Percentiles rank a stretch among this genome's conserved stretches.
Conservation (phyloP, 805 yeast genomes). For the Schwanniomyces polymorphus region DNA sequence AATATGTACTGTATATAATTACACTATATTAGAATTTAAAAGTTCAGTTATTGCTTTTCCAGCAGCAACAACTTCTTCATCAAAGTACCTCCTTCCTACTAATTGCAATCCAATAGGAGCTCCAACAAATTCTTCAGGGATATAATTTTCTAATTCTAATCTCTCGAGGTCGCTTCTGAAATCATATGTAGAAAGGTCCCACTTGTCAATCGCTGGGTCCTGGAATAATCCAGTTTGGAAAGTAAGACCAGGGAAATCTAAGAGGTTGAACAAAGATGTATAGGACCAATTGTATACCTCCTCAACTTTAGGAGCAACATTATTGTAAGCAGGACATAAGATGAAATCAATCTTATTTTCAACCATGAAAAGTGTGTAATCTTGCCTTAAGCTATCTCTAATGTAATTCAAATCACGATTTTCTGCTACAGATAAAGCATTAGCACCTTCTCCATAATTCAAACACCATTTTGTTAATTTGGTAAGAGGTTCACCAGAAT, state of each 20-base stretch:
- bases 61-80: constrained; percentile 56
- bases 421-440: constrained; percentile 45
- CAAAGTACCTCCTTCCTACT: constrained; percentile 53
- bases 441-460: constrained; percentile 59
- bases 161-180: constrained; percentile 49
- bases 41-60: constrained; percentile 40
- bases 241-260: constrained; percentile 68
- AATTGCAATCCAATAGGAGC: constrained; percentile 60
- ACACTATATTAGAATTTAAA: constrained; percentile 18
- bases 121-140: constrained; percentile 46
- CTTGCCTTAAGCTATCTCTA: constrained; percentile 60
- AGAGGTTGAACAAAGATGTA: constrained; percentile 69
- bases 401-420: constrained; percentile 53
- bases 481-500: constrained; percentile 68
- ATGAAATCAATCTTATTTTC: constrained; percentile 62
- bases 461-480: constrained; percentile 65
- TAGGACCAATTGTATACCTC: constrained; percentile 77
- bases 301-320: constrained; percentile 69
- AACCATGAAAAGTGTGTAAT: constrained; percentile 54
- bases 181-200: constrained; percentile 35
- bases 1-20: background rate
- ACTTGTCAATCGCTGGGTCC: constrained; percentile 53
- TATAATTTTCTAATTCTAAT: constrained; percentile 48
- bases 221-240: constrained; percentile 63
- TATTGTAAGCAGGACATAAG: constrained; percentile 65